Conservation (phyloP, 805 yeast species). For the Starmerella lactis-condensi region DNA sequence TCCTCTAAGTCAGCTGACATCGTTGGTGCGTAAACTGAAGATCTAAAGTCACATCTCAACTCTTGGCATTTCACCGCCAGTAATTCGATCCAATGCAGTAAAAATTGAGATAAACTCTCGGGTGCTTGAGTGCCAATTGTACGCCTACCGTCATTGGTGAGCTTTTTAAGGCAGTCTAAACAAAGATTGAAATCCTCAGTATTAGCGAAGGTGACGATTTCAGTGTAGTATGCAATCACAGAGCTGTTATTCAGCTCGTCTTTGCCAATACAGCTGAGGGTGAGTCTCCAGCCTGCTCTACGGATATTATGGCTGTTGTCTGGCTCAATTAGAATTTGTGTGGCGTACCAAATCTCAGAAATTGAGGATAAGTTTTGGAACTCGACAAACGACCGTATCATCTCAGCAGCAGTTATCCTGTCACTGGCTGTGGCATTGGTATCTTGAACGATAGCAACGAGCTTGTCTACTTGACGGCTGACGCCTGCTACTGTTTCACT, state of each 20-base stretch:
- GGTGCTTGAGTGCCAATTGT: constrained; percentile 14
- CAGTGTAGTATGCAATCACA: constrained; percentile 39
- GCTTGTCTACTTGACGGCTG: constrained; percentile 19
- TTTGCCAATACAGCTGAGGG: constrained; percentile 36
- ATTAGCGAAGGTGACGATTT: constrained; percentile 32
- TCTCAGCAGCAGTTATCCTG: constrained; percentile 31
- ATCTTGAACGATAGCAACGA: constrained; percentile 17
- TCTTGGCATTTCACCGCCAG: constrained; percentile 1
- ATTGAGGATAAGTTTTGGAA: constrained; percentile 38
- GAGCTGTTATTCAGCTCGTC: constrained; percentile 34
- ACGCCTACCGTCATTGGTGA: constrained; percentile 34
- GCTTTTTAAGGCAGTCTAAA: constrained; percentile 28
- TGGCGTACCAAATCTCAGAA: constrained; percentile 61
- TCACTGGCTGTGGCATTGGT: constrained; percentile 17
- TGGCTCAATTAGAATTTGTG: constrained; percentile 33
- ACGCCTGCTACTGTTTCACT: constrained; percentile 21
- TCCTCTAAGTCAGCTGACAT: constrained; percentile 15
- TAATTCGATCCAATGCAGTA: constrained; percentile 24
- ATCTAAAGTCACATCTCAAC: constrained; percentile 17
- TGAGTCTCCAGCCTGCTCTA: constrained; percentile 34
- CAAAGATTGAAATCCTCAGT: constrained; percentile 38
- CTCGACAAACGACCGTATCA: constrained; percentile 33
- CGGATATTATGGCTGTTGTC: constrained; percentile 25
- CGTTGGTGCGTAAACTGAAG: constrained; percentile 4
- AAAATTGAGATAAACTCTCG: constrained; percentile 26